Base-by-base conservation (phyloP, 495 filamentous ascomycete genomes). In the Acidiella bohemica region DNA sequence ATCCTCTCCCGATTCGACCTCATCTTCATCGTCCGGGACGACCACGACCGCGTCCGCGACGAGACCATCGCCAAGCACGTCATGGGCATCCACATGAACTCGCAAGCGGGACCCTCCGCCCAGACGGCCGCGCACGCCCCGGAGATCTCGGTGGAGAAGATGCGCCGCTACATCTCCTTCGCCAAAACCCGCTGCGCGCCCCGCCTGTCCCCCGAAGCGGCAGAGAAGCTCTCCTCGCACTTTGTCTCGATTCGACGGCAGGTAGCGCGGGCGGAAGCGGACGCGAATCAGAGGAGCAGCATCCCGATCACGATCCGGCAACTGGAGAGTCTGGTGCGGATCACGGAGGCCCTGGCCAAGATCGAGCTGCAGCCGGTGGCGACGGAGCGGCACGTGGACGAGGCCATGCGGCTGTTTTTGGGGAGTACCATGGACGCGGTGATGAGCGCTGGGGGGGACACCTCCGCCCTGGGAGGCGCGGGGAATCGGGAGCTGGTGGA, bases 1-100 rank as follows among this genome's bases (percentile, higher is more conserved):
- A 96, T 99, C 57, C 60, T 99, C 36, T 96, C 90, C 1, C 80
- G 92, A 65, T 99, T 99, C 64, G 92, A 99, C 63, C 94, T 99
- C 86, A 95, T 99, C 53, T 99, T 96, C 68, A 93, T 99, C 48
- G 87, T 99, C 32, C 83, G 82, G 24, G 92, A 99, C 53, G 85
- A 93, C 39, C 92, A 99, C 60, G 82, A 92, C 35, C 76, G 83
- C 28, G 75, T 68, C 28, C 76, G 85, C 50, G 92, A 99, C 60
- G 88, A 96, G 64, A 77, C 71, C 1, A 95, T 99, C 36, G 92
- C 92, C 10, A 83, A 80, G 36, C 90, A 96, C 69, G 88, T 99
- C 50, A 95, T 96, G 83, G 81, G 80, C 33, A 85, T 96, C 47
- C 86, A 95, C 55, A 99, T 95, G 86, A 83, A 84, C 39, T 81